Conservation (phyloP, 1,284 basidiomycete genomes). For the Peniophora sp. region DNA sequence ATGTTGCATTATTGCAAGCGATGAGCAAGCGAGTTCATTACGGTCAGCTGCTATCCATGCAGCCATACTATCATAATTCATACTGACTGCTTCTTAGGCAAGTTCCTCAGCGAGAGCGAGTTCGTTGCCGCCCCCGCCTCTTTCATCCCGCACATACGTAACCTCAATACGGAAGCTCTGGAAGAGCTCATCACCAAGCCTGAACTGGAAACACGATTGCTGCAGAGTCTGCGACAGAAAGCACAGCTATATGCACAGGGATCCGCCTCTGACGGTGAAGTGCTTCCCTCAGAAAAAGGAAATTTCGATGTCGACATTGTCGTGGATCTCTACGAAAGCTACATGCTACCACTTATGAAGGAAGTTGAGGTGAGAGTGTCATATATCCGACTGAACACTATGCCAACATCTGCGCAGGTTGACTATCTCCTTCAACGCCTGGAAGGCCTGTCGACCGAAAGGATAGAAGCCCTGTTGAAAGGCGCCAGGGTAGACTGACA, state of each 20-base stretch:
- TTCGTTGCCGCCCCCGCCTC: slow-evolving; percentile 79
- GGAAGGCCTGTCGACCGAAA: slow-evolving; percentile 71
- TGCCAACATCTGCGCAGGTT: slow-evolving; percentile 43
- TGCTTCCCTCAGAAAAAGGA: slow-evolving; percentile 24
- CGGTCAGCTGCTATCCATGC: slow-evolving; percentile 50
- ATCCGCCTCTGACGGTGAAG: slow-evolving; percentile 67
- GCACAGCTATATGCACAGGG: slow-evolving; percentile 80
- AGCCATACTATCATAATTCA: background rate
- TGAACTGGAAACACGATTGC: slow-evolving; percentile 83
- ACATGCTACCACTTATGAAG: slow-evolving; percentile 96
- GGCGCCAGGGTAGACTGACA: background rate
- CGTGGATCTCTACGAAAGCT: slow-evolving; percentile 87
- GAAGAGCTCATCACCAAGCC: slow-evolving; percentile 93
- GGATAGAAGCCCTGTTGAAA: slow-evolving; percentile 60
- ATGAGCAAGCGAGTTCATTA: slow-evolving; percentile 97
- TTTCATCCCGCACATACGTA: slow-evolving; percentile 87
- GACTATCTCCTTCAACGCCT: slow-evolving; percentile 85
- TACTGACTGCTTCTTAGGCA: slow-evolving; percentile 49
- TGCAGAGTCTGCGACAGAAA: slow-evolving; percentile 87
- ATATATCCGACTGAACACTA: background rate
- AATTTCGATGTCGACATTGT: slow-evolving; percentile 94
- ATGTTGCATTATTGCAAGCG: slow-evolving; percentile 90
- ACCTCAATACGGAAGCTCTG: slow-evolving; percentile 67
- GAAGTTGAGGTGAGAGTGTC: slow-evolving; percentile 81
- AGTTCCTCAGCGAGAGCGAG: slow-evolving; percentile 98